Evolutionary conservation across 1,284 basidiomycete genomes (phyloP).

Genomic region (Exobasidium rhododendri): DNA sequence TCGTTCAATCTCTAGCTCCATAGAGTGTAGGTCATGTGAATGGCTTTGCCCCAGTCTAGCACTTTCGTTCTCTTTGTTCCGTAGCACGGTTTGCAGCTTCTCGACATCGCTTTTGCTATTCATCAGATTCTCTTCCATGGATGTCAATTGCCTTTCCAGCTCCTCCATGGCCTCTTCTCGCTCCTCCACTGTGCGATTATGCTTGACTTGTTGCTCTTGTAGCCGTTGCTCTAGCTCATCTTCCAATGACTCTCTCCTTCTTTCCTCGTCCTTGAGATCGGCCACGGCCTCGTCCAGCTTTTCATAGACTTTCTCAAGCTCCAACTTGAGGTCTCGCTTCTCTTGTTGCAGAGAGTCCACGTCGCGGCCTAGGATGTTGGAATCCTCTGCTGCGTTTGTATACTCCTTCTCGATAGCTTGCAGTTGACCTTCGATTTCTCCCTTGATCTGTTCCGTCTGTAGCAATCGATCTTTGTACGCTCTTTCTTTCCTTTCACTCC

Average conservation of each 20-base stretch:
- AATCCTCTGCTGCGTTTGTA: constrained; percentile 4
- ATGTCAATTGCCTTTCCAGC: constrained; percentile 40
- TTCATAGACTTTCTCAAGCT: constrained; percentile 49
- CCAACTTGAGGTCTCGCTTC: constrained; percentile 51
- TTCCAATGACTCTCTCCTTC: constrained; percentile 53
- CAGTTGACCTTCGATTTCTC: constrained; percentile 1
- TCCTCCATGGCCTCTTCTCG: constrained; percentile 37
- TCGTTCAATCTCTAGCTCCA: constrained; percentile 86
- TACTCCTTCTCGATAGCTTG: constrained; percentile 13
- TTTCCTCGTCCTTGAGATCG: constrained; percentile 57
- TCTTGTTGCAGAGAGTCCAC: constrained; percentile 50
- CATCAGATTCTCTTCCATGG: constrained; percentile 31
- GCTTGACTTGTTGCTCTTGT: constrained; percentile 38
- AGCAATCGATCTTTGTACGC: constrained; percentile 10
- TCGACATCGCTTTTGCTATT: constrained; percentile 35
- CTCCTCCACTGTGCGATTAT: constrained; percentile 36
- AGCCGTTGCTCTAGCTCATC: constrained; percentile 57
- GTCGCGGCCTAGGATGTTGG: neutral
- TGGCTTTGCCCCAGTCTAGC: constrained; percentile 75
- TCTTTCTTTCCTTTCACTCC: neutral
- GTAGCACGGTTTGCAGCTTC: constrained; percentile 67
- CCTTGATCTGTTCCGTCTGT: constrained; percentile 5
- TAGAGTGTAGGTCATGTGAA: constrained; percentile 63
- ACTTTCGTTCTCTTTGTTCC: constrained; percentile 60
- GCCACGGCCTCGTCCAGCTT: constrained; percentile 53